Evolutionary conservation across 2,329 filamentous ascomycete species (phyloP), one percentile per base, ranked within the genome.

Genomic region (Hypoxylon rubiginosum): DNA sequence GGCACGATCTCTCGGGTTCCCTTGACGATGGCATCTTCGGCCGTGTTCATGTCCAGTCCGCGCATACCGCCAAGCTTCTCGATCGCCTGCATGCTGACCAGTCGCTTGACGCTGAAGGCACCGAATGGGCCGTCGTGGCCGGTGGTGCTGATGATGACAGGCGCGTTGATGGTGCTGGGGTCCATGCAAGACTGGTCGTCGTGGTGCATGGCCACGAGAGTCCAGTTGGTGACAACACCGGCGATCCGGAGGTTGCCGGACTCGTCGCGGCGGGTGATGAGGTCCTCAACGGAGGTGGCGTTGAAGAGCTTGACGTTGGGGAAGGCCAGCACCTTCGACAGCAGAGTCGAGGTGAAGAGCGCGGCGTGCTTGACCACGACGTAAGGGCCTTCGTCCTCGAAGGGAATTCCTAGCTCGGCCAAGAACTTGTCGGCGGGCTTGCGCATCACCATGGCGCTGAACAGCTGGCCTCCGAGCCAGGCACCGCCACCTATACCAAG

Each of bases 261-360:
- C 45, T 80, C 77, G 50, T 82, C 79, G 11, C 88, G 88, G 48
- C 94, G 92, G 19, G 94, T 97, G 81, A 97, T 95, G 68, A 97
- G 84, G 76, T 97, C 94, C 82, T 97, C 94, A 46, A 97, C 94
- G 19, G 91, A 87, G 36, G 94, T 97, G 39, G 94, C 94, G 78
- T 97, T 97, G 89, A 97, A 97, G 68, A 97, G 89, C 88, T 97
- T 97, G 76, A 97, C 88, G 81, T 97, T 97, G 69, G 92, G 92
- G 83, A 97, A 92, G 64, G 87, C 82, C 55, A 97, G 84, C 9
- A 97, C 94, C 81, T 91, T 91, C 77, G 90, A 91, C 74, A 97
- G 83, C 64, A 97, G 84, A 26, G 94, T 97, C 65, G 91, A 93
- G 32, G 94, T 97, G 85, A 97, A 97, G 66, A 97, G 87, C 0